phyloP scores from a whole-genome alignment of 495 filamentous ascomycete species.

The Podospora pseudopauciseta region DNA sequence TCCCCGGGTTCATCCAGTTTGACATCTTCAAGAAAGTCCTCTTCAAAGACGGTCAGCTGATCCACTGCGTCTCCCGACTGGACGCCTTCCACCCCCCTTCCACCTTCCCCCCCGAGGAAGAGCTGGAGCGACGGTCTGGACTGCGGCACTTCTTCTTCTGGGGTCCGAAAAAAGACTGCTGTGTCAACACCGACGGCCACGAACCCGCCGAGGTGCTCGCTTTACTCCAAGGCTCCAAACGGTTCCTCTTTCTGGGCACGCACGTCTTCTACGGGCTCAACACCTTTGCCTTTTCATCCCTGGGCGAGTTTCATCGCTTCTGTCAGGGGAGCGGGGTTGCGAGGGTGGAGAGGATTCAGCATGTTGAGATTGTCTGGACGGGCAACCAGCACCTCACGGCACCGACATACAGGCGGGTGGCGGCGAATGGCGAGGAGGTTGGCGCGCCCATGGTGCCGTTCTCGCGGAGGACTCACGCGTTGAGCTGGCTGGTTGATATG shows the following conservation, averaged over 20 bases:
- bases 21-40: constrained; percentile 33
- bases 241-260: constrained; percentile 32
- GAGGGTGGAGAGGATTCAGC: constrained; percentile 34
- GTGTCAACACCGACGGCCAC: constrained; percentile 22
- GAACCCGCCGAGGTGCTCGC: constrained; percentile 28
- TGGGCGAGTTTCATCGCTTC: constrained; percentile 43
- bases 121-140: constrained; percentile 18
- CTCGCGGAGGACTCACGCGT: constrained; percentile 28
- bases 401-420: neutral
- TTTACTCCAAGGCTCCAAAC: constrained; percentile 31
- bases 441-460: neutral
- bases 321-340: constrained; percentile 31
- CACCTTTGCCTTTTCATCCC: constrained; percentile 43
- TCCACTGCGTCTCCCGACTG: constrained; percentile 42
- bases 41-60: constrained; percentile 21
- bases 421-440: neutral
- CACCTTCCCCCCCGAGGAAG: constrained; percentile 17
- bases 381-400: constrained; percentile 28
- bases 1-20: constrained; percentile 30
- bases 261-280: constrained; percentile 44
- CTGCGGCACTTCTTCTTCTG: constrained; percentile 34
- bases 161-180: constrained; percentile 23
- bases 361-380: constrained; percentile 35
- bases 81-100: constrained; percentile 29
- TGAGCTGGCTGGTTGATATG: constrained; percentile 29